These are phyloP conservation scores for Dictyostelium firmibasis DNA, from an alignment of 78 protist genomes.

Conservation along the genomic window DNA sequence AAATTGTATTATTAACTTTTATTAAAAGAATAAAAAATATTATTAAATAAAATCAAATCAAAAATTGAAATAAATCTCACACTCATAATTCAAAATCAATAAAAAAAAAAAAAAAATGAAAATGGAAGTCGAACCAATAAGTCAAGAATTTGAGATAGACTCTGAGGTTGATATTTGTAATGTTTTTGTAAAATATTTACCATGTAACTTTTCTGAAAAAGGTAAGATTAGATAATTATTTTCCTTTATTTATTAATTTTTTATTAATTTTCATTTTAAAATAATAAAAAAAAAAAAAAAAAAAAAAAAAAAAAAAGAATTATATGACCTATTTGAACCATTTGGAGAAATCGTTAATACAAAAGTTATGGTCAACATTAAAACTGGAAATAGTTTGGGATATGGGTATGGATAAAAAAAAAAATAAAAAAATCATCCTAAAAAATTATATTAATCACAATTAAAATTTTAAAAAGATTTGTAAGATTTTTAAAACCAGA, in stretches of 20 bases:
- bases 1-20: neutral
- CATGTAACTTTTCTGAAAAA: conserved; percentile 66
- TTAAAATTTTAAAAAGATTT: conserved; percentile 10
- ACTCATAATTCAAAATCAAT: neutral
- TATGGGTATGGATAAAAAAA: conserved; percentile 17
- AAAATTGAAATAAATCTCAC: neutral
- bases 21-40: neutral
- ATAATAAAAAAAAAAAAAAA: neutral
- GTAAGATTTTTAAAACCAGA: conserved; percentile 49
- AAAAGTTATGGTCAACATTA: conserved; percentile 58
- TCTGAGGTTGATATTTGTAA: conserved; percentile 48
- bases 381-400: conserved; percentile 61
- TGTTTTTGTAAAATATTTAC: conserved; percentile 70
- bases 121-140: conserved; percentile 5
- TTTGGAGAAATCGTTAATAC: conserved; percentile 53
- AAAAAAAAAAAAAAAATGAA: conserved; percentile 1
- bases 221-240: neutral
- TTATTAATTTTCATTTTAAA: neutral
- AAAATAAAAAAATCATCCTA: neutral
- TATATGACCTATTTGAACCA: conserved; percentile 29
- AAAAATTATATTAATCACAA: neutral
- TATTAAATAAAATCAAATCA: neutral
- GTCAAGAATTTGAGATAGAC: neutral
- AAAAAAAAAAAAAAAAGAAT: conserved; percentile 5
- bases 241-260: neutral